Percentiles rank a stretch among this genome's conserved stretches.
Conservation (phyloP, 805 yeast species). For the Spathaspora passalidarum region DNA sequence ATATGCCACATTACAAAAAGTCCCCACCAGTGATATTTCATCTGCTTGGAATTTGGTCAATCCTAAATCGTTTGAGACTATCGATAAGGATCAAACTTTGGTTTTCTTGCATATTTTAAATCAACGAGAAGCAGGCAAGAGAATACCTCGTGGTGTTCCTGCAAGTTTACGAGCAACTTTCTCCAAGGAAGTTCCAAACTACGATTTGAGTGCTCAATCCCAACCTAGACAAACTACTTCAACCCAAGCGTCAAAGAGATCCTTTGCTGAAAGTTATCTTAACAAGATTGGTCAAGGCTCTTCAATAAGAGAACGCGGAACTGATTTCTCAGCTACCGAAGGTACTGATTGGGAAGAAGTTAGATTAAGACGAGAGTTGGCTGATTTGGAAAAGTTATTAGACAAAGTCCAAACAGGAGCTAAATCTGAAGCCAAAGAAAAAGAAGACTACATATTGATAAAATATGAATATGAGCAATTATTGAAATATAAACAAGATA, state of each 20-base stretch:
- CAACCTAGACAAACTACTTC: constrained; percentile 21
- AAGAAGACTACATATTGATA: constrained; percentile 23
- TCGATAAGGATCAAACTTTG: constrained; percentile 89
- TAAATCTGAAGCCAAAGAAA: constrained; percentile 14
- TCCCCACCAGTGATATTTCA: constrained; percentile 81
- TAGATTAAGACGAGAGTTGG: constrained; percentile 72
- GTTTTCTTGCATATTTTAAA: constrained; percentile 88
- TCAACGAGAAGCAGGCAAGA: constrained; percentile 79
- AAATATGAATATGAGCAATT: constrained; percentile 77
- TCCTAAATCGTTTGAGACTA: constrained; percentile 81
- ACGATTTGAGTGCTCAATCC: constrained; percentile 46
- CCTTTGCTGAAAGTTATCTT: constrained; percentile 55
- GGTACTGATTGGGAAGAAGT: constrained; percentile 95
- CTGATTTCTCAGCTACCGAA: constrained; percentile 67
- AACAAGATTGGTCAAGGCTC: constrained; percentile 54
- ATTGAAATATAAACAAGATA: constrained; percentile 70
- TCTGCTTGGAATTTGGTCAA: constrained; percentile 95
- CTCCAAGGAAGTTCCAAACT: constrained; percentile 78
- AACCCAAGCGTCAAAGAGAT: constrained; percentile 14
- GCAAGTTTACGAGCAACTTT: constrained; percentile 88
- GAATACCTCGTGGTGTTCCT: constrained; percentile 94
- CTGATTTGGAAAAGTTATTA: constrained; percentile 68
- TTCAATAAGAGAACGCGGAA: constrained; percentile 43
- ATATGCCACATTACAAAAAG: constrained; percentile 63
- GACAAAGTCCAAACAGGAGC: constrained; percentile 41